Conservation (phyloP, 2,329 filamentous ascomycete species). For the Cryphonectria radicalis region DNA sequence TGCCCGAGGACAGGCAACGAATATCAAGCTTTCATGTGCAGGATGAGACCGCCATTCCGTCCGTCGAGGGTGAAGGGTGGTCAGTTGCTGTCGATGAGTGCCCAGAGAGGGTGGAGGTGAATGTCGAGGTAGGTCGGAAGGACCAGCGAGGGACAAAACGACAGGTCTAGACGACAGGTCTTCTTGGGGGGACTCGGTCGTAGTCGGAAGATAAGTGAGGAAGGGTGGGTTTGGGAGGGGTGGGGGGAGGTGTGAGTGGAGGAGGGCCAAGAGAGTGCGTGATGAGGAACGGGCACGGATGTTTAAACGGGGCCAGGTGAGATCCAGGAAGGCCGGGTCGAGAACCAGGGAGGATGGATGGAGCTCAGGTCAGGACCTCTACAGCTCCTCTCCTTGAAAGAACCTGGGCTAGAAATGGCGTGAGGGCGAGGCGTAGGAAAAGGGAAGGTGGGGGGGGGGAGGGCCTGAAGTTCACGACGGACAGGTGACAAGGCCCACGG, state of each 20-base stretch:
- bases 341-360: not conserved
- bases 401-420: not conserved
- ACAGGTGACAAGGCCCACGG: not conserved
- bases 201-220: slow-evolving; percentile 3
- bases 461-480: not conserved
- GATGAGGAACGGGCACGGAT: slow-evolving; percentile 14
- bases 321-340: not conserved
- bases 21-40: slow-evolving; percentile 24
- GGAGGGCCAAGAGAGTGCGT: not conserved
- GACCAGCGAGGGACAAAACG: not conserved
- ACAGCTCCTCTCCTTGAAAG: not conserved
- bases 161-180: not conserved
- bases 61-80: slow-evolving; percentile 17
- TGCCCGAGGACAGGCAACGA: slow-evolving; percentile 19
- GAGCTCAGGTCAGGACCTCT: not conserved
- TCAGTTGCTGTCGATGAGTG: not conserved
- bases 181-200: not conserved
- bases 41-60: slow-evolving; percentile 26
- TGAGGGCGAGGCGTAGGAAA: not conserved
- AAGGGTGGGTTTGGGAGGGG: not conserved
- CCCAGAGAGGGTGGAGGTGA: slow-evolving; percentile 20
- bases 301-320: slow-evolving; percentile 19
- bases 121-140: slow-evolving; percentile 10
- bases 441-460: not conserved
- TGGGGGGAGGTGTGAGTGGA: not conserved